Percentiles rank a stretch among this genome's conserved stretches.
These are phyloP conservation scores for Cladophialophora chaetospira DNA, from an alignment of 2,329 filamentous ascomycete genomes.

Conservation along the genomic window DNA sequence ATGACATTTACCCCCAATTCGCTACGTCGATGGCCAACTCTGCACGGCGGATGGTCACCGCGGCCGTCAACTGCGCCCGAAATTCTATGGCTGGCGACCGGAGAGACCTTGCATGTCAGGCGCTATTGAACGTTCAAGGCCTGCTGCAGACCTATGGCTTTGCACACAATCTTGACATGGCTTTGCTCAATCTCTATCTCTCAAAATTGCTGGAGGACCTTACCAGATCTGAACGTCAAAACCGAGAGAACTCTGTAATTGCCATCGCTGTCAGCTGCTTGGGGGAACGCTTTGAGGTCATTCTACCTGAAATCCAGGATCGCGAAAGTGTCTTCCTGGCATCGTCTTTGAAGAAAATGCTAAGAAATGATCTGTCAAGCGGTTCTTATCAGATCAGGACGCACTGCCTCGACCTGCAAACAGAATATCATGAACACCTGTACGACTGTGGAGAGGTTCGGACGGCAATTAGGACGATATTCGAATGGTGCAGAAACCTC, in stretches of 20 bases:
- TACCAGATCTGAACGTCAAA: neutral
- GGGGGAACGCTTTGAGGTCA: neutral
- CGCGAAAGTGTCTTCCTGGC: neutral
- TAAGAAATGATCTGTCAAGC: neutral
- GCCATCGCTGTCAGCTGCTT: conserved; percentile 4
- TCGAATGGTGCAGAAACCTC: neutral
- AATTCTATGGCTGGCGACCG: neutral
- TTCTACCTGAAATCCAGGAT: conserved; percentile 1
- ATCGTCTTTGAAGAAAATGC: neutral
- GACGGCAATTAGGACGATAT: neutral
- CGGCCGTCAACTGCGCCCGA: conserved; percentile 4
- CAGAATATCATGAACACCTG: neutral
- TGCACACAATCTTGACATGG: neutral
- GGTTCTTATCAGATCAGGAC: neutral
- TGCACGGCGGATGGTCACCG: neutral
- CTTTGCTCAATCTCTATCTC: conserved; percentile 1
- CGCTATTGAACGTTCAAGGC: neutral
- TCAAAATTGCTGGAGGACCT: neutral
- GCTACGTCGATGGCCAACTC: neutral
- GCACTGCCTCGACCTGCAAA: neutral
- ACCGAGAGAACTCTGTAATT: neutral
- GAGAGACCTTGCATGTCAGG: neutral
- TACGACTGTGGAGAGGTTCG: neutral
- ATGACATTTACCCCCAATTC: neutral
- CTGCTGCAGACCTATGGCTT: neutral